Evolutionary conservation across 1,284 basidiomycete species (phyloP), one percentile per base, ranked within the genome.

Genomic region (Rhodotorula sp.): DNA sequence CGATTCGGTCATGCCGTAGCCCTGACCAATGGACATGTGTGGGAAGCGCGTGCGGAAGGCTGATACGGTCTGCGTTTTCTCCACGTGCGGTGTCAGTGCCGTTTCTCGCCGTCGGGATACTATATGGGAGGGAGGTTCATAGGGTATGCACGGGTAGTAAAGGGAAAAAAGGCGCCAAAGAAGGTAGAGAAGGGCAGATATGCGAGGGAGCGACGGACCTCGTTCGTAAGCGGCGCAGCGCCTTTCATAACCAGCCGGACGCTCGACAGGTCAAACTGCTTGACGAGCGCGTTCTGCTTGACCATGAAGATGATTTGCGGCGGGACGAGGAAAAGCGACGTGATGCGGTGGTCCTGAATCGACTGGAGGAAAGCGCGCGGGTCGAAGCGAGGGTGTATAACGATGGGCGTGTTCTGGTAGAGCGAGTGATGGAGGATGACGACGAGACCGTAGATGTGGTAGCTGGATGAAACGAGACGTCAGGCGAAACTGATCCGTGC

Each of bases 331-430:
- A 76, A 78, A 13, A 78, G 73, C 32, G 79, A 71, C 10, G 86
- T 88, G 75, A 91, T 88, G 54, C 84, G 85, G 81, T 90, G 86
- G 34, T 84, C 85, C 69, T 87, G 84, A 67, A 92, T 88, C 78
- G 88, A 89, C 36, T 87, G 83, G 59, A 91, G 84, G 82, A 90
- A 89, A 32, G 84, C 84, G 32, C 84, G 82, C 64, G 90, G 88
- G 70, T 86, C 87, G 80, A 92, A 93, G 78, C 87, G 90, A 4
- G 89, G 87, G 17, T 90, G 81, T 10, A 91, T 84, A 22, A 93
- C 89, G n/a, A 90, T 63, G 0, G 87, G 84, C 61, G 32, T 21
- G 69, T 41, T 48, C 53, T 64, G n/a, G 19, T 63, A 78, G 36
- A 75, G n/a, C 21, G 41, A 59, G 15, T 4, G 34, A 56, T 67